Evolutionary conservation across 2,329 filamentous ascomycete species (phyloP).

Genomic region (Calonectria pseudoreteaudii): DNA sequence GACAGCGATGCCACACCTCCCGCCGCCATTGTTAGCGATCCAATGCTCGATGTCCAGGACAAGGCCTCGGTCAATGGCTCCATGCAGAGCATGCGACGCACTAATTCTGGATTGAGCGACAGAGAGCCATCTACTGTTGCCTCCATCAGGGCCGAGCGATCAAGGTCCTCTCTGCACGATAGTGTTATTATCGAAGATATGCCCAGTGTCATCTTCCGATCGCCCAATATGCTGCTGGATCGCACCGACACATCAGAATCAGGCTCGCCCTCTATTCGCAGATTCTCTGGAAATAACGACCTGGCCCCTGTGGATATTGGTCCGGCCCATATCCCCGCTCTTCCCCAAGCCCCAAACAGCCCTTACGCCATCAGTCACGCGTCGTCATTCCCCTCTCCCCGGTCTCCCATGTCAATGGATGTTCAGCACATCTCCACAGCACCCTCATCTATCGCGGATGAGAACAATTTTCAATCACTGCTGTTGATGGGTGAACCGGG

Average conservation of each 20-base stretch:
- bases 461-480: slow-evolving; percentile 76
- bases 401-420: slow-evolving; percentile 77
- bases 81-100: slow-evolving; percentile 51
- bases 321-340: slow-evolving; percentile 57
- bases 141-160: slow-evolving; percentile 60
- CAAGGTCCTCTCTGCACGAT: slow-evolving; percentile 63
- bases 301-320: slow-evolving; percentile 63
- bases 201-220: slow-evolving; percentile 53
- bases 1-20: slow-evolving; percentile 53
- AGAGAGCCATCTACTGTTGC: slow-evolving; percentile 42
- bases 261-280: slow-evolving; percentile 59
- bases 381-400: slow-evolving; percentile 77
- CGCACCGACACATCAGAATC: slow-evolving; percentile 53
- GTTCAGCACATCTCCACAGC: slow-evolving; percentile 80
- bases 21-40: slow-evolving; percentile 37
- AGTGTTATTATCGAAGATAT: slow-evolving; percentile 63
- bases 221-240: slow-evolving; percentile 49
- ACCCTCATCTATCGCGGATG: slow-evolving; percentile 79
- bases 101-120: slow-evolving; percentile 60
- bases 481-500: slow-evolving; percentile 77
- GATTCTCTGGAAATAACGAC: slow-evolving; percentile 56
- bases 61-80: slow-evolving; percentile 37
- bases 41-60: slow-evolving; percentile 39
- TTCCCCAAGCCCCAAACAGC: slow-evolving; percentile 65
- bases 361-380: slow-evolving; percentile 74